These are phyloP conservation scores for Auricularia sp. DNA, from an alignment of 768 basidiomycete species.

Conservation along the genomic window DNA sequence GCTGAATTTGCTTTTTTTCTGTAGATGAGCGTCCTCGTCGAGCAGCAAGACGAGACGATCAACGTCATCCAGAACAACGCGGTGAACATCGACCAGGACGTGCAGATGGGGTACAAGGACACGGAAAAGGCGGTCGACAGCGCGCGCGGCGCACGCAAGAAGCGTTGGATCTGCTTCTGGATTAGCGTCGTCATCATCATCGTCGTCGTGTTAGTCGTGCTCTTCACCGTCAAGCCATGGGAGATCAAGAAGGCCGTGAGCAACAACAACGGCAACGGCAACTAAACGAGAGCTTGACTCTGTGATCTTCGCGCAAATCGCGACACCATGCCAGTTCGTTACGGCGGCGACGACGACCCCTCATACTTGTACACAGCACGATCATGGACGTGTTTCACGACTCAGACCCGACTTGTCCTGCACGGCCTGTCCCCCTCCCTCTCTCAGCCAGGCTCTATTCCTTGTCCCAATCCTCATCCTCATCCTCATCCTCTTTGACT, in stretches of 20 bases:
- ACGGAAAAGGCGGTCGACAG: constrained; percentile 80
- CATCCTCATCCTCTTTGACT: too few relatives aligned
- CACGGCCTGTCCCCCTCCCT: too few relatives aligned
- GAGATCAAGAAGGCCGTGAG: constrained; percentile 20
- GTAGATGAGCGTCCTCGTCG: constrained; percentile 69
- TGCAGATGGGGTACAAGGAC: constrained; percentile 57
- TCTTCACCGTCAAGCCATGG: constrained; percentile 35
- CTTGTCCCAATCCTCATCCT: too few relatives aligned
- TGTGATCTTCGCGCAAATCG: too few relatives aligned
- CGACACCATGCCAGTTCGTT: too few relatives aligned
- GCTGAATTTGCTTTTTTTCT: neutral
- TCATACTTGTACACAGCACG: too few relatives aligned
- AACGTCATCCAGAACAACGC: constrained; percentile 55
- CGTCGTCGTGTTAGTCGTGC: constrained; percentile 55
- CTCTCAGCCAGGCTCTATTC: too few relatives aligned
- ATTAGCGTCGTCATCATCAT: constrained; percentile 54
- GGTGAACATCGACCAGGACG: constrained; percentile 54
- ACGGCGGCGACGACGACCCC: too few relatives aligned
- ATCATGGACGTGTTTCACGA: too few relatives aligned
- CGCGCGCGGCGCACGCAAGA: constrained; percentile 82
- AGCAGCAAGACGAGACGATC: constrained; percentile 73
- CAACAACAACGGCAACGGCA: constrained; percentile 28
- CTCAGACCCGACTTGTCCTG: too few relatives aligned
- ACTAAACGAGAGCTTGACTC: too few relatives aligned
- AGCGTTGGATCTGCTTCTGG: constrained; percentile 95